phyloP scores from a whole-genome alignment of 75 land plant species.

The Isoetes taiwanensis region DNA sequence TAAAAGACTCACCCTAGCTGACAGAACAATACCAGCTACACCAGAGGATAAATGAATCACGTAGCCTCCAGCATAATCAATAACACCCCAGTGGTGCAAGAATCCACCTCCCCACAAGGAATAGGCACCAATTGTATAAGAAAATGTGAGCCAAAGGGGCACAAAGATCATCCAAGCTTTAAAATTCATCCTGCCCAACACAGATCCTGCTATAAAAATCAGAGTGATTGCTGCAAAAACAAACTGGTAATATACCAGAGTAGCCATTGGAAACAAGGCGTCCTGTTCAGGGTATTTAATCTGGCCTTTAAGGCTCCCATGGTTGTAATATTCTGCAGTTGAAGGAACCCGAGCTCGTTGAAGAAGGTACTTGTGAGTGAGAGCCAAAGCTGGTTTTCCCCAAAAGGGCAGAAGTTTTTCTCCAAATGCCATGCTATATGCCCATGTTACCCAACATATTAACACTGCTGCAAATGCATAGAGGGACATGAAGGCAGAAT shows the following conservation, averaged over 20 bases:
- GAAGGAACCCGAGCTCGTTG: background rate
- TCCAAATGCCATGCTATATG: conserved; percentile 4
- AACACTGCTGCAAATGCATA: conserved; percentile 2
- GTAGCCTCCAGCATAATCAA: conserved; percentile 6
- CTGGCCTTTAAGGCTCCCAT: conserved; percentile 9
- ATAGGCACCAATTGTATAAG: background rate
- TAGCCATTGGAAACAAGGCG: conserved; percentile 1
- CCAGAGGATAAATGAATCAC: conserved; percentile 4
- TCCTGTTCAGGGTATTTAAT: background rate
- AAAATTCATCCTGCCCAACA: conserved; percentile 4
- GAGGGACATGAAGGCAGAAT: conserved; percentile 6
- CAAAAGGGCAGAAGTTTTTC: background rate
- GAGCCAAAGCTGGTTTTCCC: background rate
- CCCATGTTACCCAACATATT: conserved; percentile 1
- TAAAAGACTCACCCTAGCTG: conserved; percentile 26
- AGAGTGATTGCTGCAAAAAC: conserved; percentile 4
- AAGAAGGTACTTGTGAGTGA: conserved; percentile 1
- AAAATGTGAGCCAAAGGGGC: conserved; percentile 1
- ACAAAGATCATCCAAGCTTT: conserved; percentile 5
- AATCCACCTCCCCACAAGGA: conserved; percentile 1
- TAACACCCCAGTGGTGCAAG: background rate
- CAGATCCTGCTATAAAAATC: background rate
- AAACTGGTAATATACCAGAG: conserved; percentile 2
- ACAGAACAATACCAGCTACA: conserved; percentile 24
- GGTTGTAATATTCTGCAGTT: background rate